These are phyloP conservation scores for Auricularia sp. DNA, from an alignment of 768 basidiomycete species.

Conservation along the genomic window DNA sequence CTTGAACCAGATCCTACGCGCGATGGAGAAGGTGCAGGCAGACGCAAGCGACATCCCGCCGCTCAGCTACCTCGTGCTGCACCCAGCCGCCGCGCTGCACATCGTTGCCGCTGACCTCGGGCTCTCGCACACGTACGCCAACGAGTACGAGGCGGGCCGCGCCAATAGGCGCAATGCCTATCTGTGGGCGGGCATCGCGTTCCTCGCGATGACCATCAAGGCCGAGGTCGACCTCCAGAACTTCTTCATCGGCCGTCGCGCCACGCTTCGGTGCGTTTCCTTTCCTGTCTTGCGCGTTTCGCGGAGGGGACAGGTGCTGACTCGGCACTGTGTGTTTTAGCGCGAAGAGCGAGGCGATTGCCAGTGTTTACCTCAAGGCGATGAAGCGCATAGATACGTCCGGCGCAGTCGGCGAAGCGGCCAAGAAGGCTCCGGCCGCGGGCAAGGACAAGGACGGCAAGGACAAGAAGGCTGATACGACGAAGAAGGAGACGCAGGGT, in stretches of 20 bases:
- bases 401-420: neutral
- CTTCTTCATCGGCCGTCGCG: neutral
- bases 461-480: neutral
- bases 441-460: neutral
- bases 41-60: neutral
- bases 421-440: neutral
- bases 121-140: neutral
- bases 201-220: neutral
- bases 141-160: neutral
- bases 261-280: neutral
- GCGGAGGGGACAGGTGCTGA: too few relatives aligned
- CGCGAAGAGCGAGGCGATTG: neutral
- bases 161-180: neutral
- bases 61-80: neutral
- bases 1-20: neutral
- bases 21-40: neutral
- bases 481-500: neutral
- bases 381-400: neutral
- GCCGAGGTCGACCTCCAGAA: neutral
- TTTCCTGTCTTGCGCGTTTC: too few relatives aligned
- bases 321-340: neutral
- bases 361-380: neutral
- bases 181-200: neutral
- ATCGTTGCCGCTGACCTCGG: neutral
- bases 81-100: neutral